phyloP scores from a whole-genome alignment of 768 basidiomycete genomes.

The Exsudoporus frostii region DNA sequence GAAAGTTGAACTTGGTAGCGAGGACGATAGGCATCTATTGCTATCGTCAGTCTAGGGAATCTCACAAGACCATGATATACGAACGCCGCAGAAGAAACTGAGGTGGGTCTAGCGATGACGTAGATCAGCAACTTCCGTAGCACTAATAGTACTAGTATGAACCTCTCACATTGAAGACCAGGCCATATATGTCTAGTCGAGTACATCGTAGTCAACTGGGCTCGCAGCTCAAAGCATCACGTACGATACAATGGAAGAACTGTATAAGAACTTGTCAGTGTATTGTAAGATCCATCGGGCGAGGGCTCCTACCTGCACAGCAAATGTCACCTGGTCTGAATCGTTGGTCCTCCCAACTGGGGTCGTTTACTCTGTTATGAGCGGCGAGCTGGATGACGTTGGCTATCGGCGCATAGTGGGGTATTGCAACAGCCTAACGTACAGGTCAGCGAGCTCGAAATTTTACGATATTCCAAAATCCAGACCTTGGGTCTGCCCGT shows the following conservation, averaged over 20 bases:
- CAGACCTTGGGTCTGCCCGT: slow-evolving; percentile 73
- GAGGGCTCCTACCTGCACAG: slow-evolving; percentile 46
- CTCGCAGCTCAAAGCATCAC: slow-evolving; percentile 14
- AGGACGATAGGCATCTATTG: slow-evolving; percentile 51
- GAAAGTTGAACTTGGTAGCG: slow-evolving; percentile 41
- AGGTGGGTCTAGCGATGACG: slow-evolving; percentile 51
- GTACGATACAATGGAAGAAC: slow-evolving; percentile 63
- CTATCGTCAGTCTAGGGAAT: slow-evolving; percentile 4
- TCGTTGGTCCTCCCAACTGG: slow-evolving; percentile 45
- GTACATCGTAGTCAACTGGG: background rate
- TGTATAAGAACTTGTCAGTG: slow-evolving; percentile 19
- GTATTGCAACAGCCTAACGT: slow-evolving; percentile 54
- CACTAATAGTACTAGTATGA: background rate
- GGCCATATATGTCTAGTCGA: slow-evolving; percentile 59
- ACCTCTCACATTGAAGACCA: slow-evolving; percentile 53
- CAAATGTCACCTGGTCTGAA: slow-evolving; percentile 61
- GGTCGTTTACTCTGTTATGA: slow-evolving; percentile 48
- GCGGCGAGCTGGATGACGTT: slow-evolving; percentile 60
- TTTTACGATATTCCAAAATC: background rate
- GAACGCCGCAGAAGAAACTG: slow-evolving; percentile 51
- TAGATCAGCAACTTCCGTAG: slow-evolving; percentile 1
- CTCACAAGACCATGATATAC: slow-evolving; percentile 17
- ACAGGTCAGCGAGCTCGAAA: background rate
- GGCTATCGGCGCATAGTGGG: slow-evolving; percentile 56
- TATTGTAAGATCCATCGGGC: background rate